These are phyloP conservation scores for Letharia columbiana DNA, from an alignment of 495 filamentous ascomycete species.

Conservation along the genomic window DNA sequence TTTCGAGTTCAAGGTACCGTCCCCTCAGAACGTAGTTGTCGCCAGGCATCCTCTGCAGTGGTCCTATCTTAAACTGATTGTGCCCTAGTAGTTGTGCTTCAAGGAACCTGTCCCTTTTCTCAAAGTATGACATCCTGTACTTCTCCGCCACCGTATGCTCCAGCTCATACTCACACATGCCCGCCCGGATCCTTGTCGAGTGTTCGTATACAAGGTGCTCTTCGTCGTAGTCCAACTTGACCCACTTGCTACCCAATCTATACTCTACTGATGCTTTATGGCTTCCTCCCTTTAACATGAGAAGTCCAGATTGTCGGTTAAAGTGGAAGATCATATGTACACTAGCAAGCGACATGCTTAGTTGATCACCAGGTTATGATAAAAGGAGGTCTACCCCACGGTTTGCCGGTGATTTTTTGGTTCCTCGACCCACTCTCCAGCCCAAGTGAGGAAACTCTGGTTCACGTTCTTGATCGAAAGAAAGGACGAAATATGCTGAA, in stretches of 20 bases:
- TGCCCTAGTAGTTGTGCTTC: slow-evolving; percentile 2
- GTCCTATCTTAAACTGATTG: neutral
- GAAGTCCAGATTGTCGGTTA: slow-evolving; percentile 5
- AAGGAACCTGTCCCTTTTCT: slow-evolving; percentile 1
- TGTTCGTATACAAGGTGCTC: slow-evolving; percentile 2
- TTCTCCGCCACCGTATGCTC: slow-evolving; percentile 6
- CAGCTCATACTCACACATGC: slow-evolving; percentile 7
- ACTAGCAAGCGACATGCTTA: slow-evolving; percentile 7
- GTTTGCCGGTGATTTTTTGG: slow-evolving; percentile 6
- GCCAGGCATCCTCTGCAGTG: slow-evolving; percentile 11
- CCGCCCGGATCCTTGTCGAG: slow-evolving; percentile 5
- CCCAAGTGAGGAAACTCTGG: slow-evolving; percentile 13
- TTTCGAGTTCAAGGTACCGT: slow-evolving; percentile 9
- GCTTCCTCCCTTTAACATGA: slow-evolving; percentile 6
- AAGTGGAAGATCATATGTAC: slow-evolving; percentile 11
- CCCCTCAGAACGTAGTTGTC: slow-evolving; percentile 9
- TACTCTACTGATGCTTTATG: slow-evolving; percentile 1
- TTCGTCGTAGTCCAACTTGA: slow-evolving; percentile 5
- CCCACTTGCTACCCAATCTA: slow-evolving; percentile 3
- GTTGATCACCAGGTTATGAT: slow-evolving; percentile 6
- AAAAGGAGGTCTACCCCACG: slow-evolving; percentile 12
- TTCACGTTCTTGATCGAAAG: slow-evolving; percentile 11
- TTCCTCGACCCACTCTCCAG: slow-evolving; percentile 17
- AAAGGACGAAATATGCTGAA: slow-evolving; percentile 11
- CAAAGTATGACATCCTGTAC: slow-evolving; percentile 5